Evolutionary conservation across 805 yeast species (phyloP), one percentile per base, ranked within the genome.

Genomic region (Sungouiella thailandica): DNA sequence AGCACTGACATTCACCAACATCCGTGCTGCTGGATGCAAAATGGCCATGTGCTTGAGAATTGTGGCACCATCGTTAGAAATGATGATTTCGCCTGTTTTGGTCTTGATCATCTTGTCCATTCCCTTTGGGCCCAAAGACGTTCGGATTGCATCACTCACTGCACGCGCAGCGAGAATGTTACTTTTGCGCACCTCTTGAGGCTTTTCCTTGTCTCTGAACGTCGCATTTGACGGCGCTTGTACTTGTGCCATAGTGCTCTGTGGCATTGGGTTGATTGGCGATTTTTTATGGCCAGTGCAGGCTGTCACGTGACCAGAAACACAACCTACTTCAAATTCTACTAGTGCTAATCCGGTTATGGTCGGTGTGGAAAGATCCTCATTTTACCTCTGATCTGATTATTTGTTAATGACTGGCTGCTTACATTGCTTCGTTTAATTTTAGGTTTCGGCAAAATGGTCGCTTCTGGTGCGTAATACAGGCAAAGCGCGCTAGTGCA

Each of bases 41-140:
- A 93, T 95, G 2, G 98, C 97, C 97, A 93, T 93, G 60, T 93
- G 97, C 52, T 85, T 80, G 49, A 90, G 69, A 48, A 93, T 93
- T 3, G 99, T 93, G 61, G 94, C 97, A 22, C 99, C 99, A 63
- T 93, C 99, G 60, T 93, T 93, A 43, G 97, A 88, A 49, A 93
- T 89, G 53, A 89, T 82, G 49, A 90, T 84, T 55, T 93, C 88
- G 25, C 97, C 97, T 38, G 74, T 76, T 32, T 89, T 82, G 13
- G 97, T 89, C 63, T 87, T 87, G 65, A 86, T 87, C 97, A 93
- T 90, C 69, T 93, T 93, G 62, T 93, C 99, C 98, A 93, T 93
- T 41, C 99, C 99, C 61, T 88, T 90, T 36, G 99, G 99, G 14
- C 99, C 99, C 39, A 93, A 68, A 11, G 97, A 83, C 5, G 97